These are phyloP conservation scores for Phytophthora idaei DNA, from an alignment of 352 stramenopile species.

Conservation along the genomic window DNA sequence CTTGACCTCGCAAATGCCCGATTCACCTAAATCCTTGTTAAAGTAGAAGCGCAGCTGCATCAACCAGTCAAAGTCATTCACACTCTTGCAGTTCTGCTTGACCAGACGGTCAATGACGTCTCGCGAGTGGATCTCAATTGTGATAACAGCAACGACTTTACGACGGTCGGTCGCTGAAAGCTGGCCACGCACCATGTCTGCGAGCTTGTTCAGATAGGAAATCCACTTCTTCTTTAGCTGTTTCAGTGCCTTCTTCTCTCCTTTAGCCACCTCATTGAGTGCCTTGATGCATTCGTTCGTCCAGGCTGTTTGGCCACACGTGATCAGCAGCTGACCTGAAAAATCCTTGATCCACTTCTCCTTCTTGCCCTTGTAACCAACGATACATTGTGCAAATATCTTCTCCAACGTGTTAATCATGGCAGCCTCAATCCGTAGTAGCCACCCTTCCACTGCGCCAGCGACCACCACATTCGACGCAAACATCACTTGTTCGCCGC, in stretches of 20 bases:
- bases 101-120: constrained; percentile 95
- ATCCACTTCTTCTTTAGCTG: constrained; percentile 95
- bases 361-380: constrained; percentile 93
- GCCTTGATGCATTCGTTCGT: constrained; percentile 94
- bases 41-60: constrained; percentile 91
- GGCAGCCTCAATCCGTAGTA: constrained; percentile 80
- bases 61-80: constrained; percentile 93
- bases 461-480: constrained; percentile 88
- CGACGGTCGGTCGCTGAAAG: constrained; percentile 91
- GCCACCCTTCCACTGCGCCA: constrained; percentile 91
- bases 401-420: constrained; percentile 90
- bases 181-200: constrained; percentile 92
- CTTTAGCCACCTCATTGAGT: constrained; percentile 88
- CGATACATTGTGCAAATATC: constrained; percentile 82
- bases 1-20: constrained; percentile 86
- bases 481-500: constrained; percentile 88
- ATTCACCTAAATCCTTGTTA: constrained; percentile 83
- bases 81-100: constrained; percentile 92
- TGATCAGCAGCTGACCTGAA: constrained; percentile 93
- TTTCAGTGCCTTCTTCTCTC: constrained; percentile 92
- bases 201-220: constrained; percentile 93
- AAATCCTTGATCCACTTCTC: constrained; percentile 96
- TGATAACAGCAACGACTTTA: constrained; percentile 97
- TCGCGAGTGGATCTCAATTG: constrained; percentile 96
- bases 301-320: constrained; percentile 92